These are phyloP conservation scores for Ogataea nakhonphanomensis DNA, from an alignment of 805 yeast genomes.

Conservation along the genomic window DNA sequence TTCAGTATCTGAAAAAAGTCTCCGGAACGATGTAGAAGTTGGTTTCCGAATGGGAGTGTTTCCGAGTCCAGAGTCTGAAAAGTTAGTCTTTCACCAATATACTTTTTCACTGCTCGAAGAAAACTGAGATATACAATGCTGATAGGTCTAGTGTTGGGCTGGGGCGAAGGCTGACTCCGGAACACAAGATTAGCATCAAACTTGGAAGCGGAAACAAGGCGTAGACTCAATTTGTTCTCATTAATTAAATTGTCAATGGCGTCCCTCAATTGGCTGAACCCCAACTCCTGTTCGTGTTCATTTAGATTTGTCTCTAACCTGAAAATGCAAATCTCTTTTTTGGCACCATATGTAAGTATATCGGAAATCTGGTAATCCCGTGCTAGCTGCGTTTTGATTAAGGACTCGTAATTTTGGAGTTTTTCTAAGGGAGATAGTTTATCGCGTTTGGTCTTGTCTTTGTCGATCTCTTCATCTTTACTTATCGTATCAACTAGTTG, in stretches of 20 bases:
- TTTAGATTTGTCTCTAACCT: slow-evolving; percentile 25
- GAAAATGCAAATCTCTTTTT: slow-evolving; percentile 31
- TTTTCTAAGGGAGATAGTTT: slow-evolving; percentile 23
- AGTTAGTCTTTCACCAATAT: slow-evolving; percentile 30
- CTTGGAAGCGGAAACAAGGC: slow-evolving; percentile 25
- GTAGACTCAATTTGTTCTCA: slow-evolving; percentile 25
- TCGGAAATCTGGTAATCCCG: slow-evolving; percentile 30
- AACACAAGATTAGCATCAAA: slow-evolving; percentile 30
- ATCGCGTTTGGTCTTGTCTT: slow-evolving; percentile 8
- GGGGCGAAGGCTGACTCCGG: slow-evolving; percentile 11
- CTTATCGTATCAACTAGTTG: slow-evolving; percentile 22
- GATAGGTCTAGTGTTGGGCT: slow-evolving; percentile 25
- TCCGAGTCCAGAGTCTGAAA: slow-evolving; percentile 29
- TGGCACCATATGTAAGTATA: slow-evolving; percentile 29
- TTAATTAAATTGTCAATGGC: slow-evolving; percentile 31
- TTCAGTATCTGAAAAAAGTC: slow-evolving; percentile 34
- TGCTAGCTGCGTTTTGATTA: slow-evolving; percentile 24
- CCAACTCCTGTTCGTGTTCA: slow-evolving; percentile 19
- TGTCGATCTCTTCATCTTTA: not conserved
- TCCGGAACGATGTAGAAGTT: slow-evolving; percentile 23
- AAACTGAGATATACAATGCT: slow-evolving; percentile 42
- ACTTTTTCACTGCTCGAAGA: slow-evolving; percentile 46
- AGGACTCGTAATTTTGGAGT: slow-evolving; percentile 27
- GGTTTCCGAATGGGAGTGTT: slow-evolving; percentile 52
- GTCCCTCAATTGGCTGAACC: slow-evolving; percentile 31